Percentiles rank a stretch among this genome's conserved stretches.
These are phyloP conservation scores for Carex cristatella DNA, from an alignment of 176 grass and related monocot genomes.

Conservation along the genomic window DNA sequence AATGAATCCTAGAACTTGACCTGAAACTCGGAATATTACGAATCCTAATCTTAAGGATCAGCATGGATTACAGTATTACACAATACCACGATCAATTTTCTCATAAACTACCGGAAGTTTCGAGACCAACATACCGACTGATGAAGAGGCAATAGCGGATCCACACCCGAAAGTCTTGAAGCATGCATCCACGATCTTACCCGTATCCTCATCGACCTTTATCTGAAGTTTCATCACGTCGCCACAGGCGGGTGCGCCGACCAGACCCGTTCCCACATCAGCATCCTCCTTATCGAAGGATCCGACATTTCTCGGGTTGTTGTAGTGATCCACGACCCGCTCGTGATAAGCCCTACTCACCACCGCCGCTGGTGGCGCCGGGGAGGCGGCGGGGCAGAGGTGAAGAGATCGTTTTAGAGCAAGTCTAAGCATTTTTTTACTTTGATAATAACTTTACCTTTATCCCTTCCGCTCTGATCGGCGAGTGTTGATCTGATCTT, in stretches of 20 bases:
- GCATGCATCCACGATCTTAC: slow-evolving; percentile 74
- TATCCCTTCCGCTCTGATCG: background rate
- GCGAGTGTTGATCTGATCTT: background rate
- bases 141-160: slow-evolving; percentile 88
- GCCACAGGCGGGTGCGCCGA: slow-evolving; percentile 84
- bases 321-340: slow-evolving; percentile 93
- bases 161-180: slow-evolving; percentile 97
- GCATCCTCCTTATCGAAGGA: slow-evolving; percentile 79
- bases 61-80: background rate
- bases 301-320: slow-evolving; percentile 86
- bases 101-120: background rate
- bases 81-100: background rate
- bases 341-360: slow-evolving; percentile 54
- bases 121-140: slow-evolving; percentile 43
- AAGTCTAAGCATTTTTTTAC: background rate
- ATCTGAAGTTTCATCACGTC: slow-evolving; percentile 99
- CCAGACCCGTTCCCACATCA: slow-evolving; percentile 69
- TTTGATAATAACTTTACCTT: background rate
- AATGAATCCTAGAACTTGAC: background rate
- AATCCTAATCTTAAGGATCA: background rate
- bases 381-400: background rate
- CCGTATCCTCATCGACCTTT: slow-evolving; percentile 56
- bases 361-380: background rate
- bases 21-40: background rate
- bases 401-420: slow-evolving; percentile 15